Evolutionary conservation across 2,329 filamentous ascomycete genomes (phyloP), one percentile per base, ranked within the genome.

Genomic region (Phyllachora maydis): DNA sequence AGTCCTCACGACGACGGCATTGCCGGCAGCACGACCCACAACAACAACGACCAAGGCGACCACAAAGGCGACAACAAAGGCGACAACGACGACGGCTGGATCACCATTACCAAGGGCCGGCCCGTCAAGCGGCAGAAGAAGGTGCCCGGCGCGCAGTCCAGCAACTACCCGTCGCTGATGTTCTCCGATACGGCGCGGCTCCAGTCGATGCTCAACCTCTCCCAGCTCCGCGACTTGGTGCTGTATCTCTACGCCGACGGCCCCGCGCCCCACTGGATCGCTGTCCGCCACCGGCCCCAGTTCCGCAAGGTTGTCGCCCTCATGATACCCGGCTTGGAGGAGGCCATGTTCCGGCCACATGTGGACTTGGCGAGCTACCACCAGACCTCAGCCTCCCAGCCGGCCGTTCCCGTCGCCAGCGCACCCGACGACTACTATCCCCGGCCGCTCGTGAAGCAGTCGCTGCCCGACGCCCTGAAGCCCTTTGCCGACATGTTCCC

Each of bases 301-400:
- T 68, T 76, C 35, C 54, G 66, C 32, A 90, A 88, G 49, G 74
- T 90, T 15, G 83, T 95, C 15, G 65, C 78, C 19, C 53, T 98
- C 33, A 85, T 93, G 76, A 70, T 93, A 8, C 88, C 88, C 8
- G 88, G 88, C 0, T 51, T 98, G 13, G 85, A 95, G 41, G 65
- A 79, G 38, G 75, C 69, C 31, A 88, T 95, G 76, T 91, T 95
- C 49, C 66, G 75, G 43, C 59, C 65, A 8, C 41, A 47, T 18
- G 54, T 60, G 18, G 49, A 67, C 32, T 59, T 58, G 23, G 40
- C 46, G 7, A 47, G 40, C 2, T 65, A 57, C 36, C 52, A 56
- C 20, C 41, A 50, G 30, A 34, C 30, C 32, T 31, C 26, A 25
- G 37, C 23, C 13, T 32, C 32, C 28, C 31, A 41, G 32, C 41